A percentile compares a stretch with the other conserved stretches of the same genome.
phyloP scores from a whole-genome alignment of 352 stramenopile species.

The Saprolegnia diclina region DNA sequence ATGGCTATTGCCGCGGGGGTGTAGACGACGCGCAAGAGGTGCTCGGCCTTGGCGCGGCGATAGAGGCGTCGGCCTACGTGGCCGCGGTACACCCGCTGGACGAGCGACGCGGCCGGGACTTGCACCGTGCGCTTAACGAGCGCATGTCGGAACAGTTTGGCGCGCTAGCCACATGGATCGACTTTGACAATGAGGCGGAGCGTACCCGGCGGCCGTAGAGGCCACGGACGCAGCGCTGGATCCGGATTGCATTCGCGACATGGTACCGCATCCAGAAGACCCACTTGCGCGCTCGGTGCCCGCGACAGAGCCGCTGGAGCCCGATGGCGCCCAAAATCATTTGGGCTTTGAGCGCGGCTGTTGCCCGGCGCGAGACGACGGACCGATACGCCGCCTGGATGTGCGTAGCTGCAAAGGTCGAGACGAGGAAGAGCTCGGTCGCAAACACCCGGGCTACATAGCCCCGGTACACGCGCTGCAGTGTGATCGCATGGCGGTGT shows the following conservation, averaged over 20 bases:
- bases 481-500: slow-evolving; percentile 40
- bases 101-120: slow-evolving; percentile 36
- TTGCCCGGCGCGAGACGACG: slow-evolving; percentile 40
- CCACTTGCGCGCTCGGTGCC: slow-evolving; percentile 39
- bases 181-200: not conserved
- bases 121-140: slow-evolving; percentile 41
- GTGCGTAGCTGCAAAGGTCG: slow-evolving; percentile 47
- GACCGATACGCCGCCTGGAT: slow-evolving; percentile 67
- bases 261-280: slow-evolving; percentile 42
- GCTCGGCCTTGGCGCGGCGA: slow-evolving; percentile 30
- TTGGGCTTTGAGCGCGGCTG: slow-evolving; percentile 29
- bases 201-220: slow-evolving; percentile 45
- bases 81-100: slow-evolving; percentile 61
- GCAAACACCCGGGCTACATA: slow-evolving; percentile 45
- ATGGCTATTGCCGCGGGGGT: slow-evolving; percentile 51
- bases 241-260: slow-evolving; percentile 37
- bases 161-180: slow-evolving; percentile 27
- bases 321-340: slow-evolving; percentile 33
- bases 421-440: slow-evolving; percentile 43
- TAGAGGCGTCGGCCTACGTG: slow-evolving; percentile 35
- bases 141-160: slow-evolving; percentile 38
- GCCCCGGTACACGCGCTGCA: slow-evolving; percentile 59
- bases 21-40: slow-evolving; percentile 29
- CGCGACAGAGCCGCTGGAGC: slow-evolving; percentile 56
- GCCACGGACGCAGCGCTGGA: slow-evolving; percentile 49